Evolutionary conservation across 495 filamentous ascomycete species (phyloP), one percentile per base, ranked within the genome.

Genomic region (Pseudoneurospora amorphoporcata): DNA sequence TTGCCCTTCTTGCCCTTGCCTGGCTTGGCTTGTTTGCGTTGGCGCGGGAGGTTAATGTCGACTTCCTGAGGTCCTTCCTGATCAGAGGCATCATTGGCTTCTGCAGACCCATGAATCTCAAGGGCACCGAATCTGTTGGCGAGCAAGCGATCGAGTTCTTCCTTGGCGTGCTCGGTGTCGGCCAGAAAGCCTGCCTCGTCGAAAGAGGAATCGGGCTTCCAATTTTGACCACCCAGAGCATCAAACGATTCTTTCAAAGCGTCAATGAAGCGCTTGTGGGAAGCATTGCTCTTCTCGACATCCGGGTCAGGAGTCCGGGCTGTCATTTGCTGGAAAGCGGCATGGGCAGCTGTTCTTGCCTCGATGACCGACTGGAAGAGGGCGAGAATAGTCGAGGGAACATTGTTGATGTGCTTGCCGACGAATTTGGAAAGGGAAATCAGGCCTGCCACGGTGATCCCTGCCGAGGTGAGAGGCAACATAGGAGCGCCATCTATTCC

Each of bases 181-280:
- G 39, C 39, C 39, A 40, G 39, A 40, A 40, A 9, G 39, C 17
- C 41, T 43, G 41, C 12, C 41, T 40, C 39, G 39, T 40, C 10
- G 9, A 5, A 8, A 17, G 41, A 16, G 41, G 16, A 17, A 43
- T 16, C 5, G 5, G 41, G 41, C 14, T 40, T 40, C 41, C 41
- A 43, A 43, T 39, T 35, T 17, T 39, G 41, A 42, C 71, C 39
- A 65, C 70, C 12, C 71, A 72, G 38, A 71, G 14, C 70, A 71
- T 72, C 78, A 76, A 81, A 32, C 69, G 69, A 16, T 73, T 53
- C 82, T 38, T 80, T 82, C 17, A 84, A 73, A 5, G 71, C 74
- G 17, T 82, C 79, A 61, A 85, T 83, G 74, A 85, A 86, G 69
- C 71, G 42, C 69, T 82, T 83, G 71, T 86, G 81, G n/a, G 79